A percentile compares a stretch with the other conserved stretches of the same genome.
Conservation (phyloP, 2,329 filamentous ascomycete genomes). For the Aspergillus uvarum region DNA sequence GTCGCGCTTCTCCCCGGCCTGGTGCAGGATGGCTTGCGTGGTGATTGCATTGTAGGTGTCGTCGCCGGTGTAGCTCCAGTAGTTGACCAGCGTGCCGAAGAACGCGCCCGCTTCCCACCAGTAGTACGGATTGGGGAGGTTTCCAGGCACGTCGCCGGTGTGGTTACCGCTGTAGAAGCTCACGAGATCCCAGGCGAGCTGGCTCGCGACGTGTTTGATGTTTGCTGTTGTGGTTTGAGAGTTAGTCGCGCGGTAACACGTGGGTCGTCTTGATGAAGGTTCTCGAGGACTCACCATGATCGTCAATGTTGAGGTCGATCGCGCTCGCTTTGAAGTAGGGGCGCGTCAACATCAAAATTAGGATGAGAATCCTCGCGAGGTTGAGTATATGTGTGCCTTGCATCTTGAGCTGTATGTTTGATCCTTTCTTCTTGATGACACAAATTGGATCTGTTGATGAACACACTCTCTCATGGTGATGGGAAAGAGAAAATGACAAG, state of each 20-base stretch:
- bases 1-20: constrained; percentile 68
- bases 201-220: constrained; percentile 47
- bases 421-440: neutral
- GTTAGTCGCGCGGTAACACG: neutral
- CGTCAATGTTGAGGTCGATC: constrained; percentile 11
- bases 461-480: neutral
- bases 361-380: neutral
- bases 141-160: constrained; percentile 48
- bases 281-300: constrained; percentile 3
- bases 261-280: neutral
- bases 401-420: neutral
- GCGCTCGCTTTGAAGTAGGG: constrained; percentile 2
- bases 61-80: constrained; percentile 78
- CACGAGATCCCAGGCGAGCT: constrained; percentile 50
- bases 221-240: neutral
- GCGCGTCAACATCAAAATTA: neutral
- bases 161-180: constrained; percentile 51
- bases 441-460: neutral
- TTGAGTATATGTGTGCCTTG: neutral
- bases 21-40: constrained; percentile 66
- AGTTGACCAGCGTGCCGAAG: constrained; percentile 67
- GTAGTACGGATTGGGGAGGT: constrained; percentile 49
- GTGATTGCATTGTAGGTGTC: constrained; percentile 66
- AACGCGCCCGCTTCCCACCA: constrained; percentile 73
- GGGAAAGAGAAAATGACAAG: neutral